Conservation (phyloP, 2,329 filamentous ascomycete species). For the Drechslerella stenobrocha region DNA sequence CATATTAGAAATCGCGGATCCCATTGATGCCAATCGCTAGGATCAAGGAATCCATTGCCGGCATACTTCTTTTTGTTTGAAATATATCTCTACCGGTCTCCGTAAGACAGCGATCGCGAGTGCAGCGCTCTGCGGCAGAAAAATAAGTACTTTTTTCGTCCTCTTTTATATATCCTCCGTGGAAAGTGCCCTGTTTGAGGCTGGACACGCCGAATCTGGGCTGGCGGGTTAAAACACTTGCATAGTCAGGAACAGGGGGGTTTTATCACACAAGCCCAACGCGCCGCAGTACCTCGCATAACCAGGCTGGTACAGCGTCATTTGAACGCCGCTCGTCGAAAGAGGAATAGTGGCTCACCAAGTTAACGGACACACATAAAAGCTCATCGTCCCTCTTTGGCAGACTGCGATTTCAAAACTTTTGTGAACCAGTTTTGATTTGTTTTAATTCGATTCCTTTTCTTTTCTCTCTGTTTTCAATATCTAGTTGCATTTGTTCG, state of each 20-base stretch:
- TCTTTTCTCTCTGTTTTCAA: constrained; percentile 11
- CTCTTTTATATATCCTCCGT: constrained; percentile 26
- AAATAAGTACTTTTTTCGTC: neutral
- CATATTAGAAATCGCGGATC: constrained; percentile 28
- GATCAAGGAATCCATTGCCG: constrained; percentile 20
- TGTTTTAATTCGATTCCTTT: constrained; percentile 9
- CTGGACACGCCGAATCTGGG: constrained; percentile 31
- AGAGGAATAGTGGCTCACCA: constrained; percentile 1
- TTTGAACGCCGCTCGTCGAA: neutral
- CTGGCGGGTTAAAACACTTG: constrained; percentile 6
- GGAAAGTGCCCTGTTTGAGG: constrained; percentile 17
- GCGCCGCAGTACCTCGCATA: constrained; percentile 25
- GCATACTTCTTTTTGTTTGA: constrained; percentile 20
- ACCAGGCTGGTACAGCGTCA: constrained; percentile 11
- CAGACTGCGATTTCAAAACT: constrained; percentile 6
- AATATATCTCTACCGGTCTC: constrained; percentile 3
- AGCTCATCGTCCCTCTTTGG: constrained; percentile 12
- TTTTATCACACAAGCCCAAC: constrained; percentile 27
- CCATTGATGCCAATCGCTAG: constrained; percentile 26
- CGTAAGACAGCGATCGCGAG: constrained; percentile 8
- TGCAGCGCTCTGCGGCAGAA: constrained; percentile 3
- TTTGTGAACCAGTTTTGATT: constrained; percentile 20
- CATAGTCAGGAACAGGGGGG: constrained; percentile 25
- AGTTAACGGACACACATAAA: constrained; percentile 22
- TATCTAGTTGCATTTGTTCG: constrained; percentile 5